Evolutionary conservation across 2,329 filamentous ascomycete species (phyloP), one percentile per base, ranked within the genome.

Genomic region (Pseudogymnoascus sp.): DNA sequence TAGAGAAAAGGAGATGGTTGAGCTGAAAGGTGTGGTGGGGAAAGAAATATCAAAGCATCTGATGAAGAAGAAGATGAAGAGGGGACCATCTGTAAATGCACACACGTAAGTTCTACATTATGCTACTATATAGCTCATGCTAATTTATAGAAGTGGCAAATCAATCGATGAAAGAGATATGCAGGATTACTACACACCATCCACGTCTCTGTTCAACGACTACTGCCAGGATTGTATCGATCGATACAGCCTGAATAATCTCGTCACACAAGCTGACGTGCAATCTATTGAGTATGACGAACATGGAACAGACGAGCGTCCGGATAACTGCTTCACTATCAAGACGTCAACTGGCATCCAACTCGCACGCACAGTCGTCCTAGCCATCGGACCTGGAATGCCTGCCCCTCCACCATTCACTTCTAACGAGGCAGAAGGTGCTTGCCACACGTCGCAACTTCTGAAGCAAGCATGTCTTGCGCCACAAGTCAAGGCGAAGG

Each of bases 31-130:
- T 2, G 91, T 89, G 64, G 89, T 92, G 0, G 89, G 90, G 0
- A 90, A 88, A 68, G 89, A 92, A 68, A 73, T 92, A 61, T 92
- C 88, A 75, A 93, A 93, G 74, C 88, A 93, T 72, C 81, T 83
- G 62, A 87, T 86, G 76, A 91, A 90, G 78, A 83, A 85, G 71
- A 75, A 73, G 65, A 67, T 74, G 63, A 74, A 67, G 66, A 70
- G 60, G 75, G 75, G 70, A 78, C n/a, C 43, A 16, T 16, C 22
- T 7, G 41, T 50, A 30, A 50, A 50, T 33, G 33, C 57, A 7
- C 57, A 58, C 18, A 58, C 30, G 43, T 50, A 50, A 6, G 43
- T 18, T 12, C 8, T 3, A 50, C 16, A 50, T 33, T 3, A 18
- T 18, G 18, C 14, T 18, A 14, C 11, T 30, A 9, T 61, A 50